Evolutionary conservation across 768 basidiomycete species (phyloP).

Genomic region (Leccinellum luteum): DNA sequence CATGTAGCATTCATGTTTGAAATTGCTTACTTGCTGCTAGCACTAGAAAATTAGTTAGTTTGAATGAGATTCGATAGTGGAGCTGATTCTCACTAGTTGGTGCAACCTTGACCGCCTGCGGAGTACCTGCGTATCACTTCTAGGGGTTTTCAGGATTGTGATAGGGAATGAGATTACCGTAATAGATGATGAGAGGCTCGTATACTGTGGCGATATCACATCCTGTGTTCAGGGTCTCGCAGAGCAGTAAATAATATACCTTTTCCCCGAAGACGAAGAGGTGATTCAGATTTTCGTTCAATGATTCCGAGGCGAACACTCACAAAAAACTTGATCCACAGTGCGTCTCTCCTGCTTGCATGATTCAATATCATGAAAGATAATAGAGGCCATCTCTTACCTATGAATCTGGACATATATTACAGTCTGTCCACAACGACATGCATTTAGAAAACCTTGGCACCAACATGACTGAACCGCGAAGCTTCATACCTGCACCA

Average conservation of each 20-base stretch:
- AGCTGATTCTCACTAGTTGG: background rate
- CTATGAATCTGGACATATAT: conserved; percentile 29
- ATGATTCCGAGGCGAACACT: conserved; percentile 7
- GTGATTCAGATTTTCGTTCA: background rate
- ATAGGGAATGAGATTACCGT: conserved; percentile 31
- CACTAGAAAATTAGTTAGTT: conserved; percentile 9
- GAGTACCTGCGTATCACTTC: conserved; percentile 27
- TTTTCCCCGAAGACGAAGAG: conserved; percentile 14
- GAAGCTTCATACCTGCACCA: background rate
- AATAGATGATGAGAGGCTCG: conserved; percentile 44
- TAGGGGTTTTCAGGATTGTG: background rate
- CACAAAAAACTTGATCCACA: conserved; percentile 48
- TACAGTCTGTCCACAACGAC: background rate
- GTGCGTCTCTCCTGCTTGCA: conserved; percentile 35
- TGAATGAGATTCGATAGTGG: conserved; percentile 16
- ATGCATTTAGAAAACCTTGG: background rate
- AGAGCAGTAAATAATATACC: conserved; percentile 43
- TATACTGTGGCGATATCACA: conserved; percentile 48
- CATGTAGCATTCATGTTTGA: background rate
- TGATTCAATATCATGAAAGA: background rate
- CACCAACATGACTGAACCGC: too few relatives aligned
- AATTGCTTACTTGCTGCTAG: conserved; percentile 8
- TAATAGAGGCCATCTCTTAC: conserved; percentile 19
- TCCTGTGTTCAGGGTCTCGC: conserved; percentile 46
- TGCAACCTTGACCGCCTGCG: background rate